Evolutionary conservation across 2,329 filamentous ascomycete species (phyloP).

Genomic region (Diaporthe australafricana): DNA sequence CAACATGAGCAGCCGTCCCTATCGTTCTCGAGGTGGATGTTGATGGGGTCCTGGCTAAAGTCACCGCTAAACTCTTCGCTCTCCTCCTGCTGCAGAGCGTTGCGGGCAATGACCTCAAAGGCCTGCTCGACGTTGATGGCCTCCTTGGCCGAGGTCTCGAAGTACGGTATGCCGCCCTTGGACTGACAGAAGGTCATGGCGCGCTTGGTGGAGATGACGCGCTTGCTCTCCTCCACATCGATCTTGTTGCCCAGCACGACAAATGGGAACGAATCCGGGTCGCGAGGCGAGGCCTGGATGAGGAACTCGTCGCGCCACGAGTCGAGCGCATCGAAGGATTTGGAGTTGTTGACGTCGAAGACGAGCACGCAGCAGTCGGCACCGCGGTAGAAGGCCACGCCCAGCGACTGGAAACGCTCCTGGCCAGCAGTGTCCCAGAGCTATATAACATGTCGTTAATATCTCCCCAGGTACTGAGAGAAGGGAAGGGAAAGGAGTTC

Average conservation of each 20-base stretch:
- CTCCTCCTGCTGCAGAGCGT: slow-evolving; percentile 95
- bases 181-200: slow-evolving; percentile 98
- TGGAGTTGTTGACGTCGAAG: slow-evolving; percentile 98
- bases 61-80: slow-evolving; percentile 97
- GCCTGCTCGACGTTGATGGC: slow-evolving; percentile 95
- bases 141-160: slow-evolving; percentile 99
- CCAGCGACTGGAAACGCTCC: slow-evolving; percentile 96
- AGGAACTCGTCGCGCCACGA: slow-evolving; percentile 99
- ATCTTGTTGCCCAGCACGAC: slow-evolving; percentile 99
- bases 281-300: slow-evolving; percentile 95
- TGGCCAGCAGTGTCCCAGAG: slow-evolving; percentile 98
- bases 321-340: slow-evolving; percentile 98
- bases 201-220: slow-evolving; percentile 95
- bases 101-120: slow-evolving; percentile 91
- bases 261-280: slow-evolving; percentile 97
- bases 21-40: slow-evolving; percentile 95
- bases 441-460: slow-evolving; percentile 56
- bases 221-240: slow-evolving; percentile 97
- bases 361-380: slow-evolving; percentile 98
- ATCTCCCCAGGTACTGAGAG: neutral
- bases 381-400: slow-evolving; percentile 96
- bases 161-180: slow-evolving; percentile 97
- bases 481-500: neutral
- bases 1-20: slow-evolving; percentile 94
- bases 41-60: slow-evolving; percentile 92